Evolutionary conservation across 1,284 basidiomycete species (phyloP).

Genomic region (Vanrija sp.): DNA sequence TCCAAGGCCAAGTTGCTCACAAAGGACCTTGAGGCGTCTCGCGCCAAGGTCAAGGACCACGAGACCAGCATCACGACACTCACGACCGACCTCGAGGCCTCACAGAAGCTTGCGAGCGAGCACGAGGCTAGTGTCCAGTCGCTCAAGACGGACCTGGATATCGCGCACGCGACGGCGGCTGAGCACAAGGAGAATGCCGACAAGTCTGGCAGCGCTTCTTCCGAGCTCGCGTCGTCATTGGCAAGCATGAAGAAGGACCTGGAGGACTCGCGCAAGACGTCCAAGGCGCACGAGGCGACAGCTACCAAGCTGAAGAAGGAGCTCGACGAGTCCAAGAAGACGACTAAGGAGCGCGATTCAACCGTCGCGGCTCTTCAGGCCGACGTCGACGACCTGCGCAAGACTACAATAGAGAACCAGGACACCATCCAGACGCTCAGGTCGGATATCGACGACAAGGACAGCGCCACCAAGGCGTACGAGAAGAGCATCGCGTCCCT

Average conservation of each 20-base stretch:
- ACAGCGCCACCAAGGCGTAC: not conserved
- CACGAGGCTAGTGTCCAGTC: not conserved
- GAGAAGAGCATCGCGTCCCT: conserved; percentile 3
- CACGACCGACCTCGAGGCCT: conserved; percentile 6
- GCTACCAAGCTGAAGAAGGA: not conserved
- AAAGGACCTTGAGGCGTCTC: conserved; percentile 1
- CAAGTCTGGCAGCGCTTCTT: not conserved
- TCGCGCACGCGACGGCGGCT: not conserved
- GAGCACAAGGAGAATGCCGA: not conserved
- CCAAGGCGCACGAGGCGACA: conserved; percentile 1
- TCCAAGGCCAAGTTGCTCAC: not conserved
- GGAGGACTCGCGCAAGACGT: not conserved
- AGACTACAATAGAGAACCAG: not conserved
- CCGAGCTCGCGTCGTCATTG: not conserved
- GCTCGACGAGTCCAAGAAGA: conserved; percentile 1
- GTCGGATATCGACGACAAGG: not conserved
- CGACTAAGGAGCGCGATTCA: conserved; percentile 1
- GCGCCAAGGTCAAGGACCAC: conserved; percentile 1
- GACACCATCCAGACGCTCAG: not conserved
- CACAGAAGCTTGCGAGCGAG: conserved; percentile 1
- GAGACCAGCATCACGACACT: conserved; percentile 1
- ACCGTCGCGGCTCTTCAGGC: not conserved
- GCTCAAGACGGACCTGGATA: not conserved
- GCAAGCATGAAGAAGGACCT: not conserved
- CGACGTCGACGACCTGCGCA: too few species aligned